Evolutionary conservation across 148 eudicot genomes (phyloP).

Genomic region (Pharnaceum exiguum): DNA sequence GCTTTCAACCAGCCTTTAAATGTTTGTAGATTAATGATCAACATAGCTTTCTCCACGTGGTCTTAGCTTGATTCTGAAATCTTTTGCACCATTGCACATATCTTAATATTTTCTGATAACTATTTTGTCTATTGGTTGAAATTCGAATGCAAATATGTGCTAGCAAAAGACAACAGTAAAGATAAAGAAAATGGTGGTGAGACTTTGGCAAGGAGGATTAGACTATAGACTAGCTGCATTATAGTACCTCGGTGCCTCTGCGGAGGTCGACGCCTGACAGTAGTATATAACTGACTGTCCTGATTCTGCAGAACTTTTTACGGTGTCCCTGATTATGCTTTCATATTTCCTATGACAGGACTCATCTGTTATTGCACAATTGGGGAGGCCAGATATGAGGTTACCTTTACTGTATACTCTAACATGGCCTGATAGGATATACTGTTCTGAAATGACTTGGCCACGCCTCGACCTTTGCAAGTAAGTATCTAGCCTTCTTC

Average conservation of each 20-base stretch:
- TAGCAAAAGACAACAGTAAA: too few relatives aligned
- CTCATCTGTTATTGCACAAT: constrained; percentile 90
- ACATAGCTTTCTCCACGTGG: neutral
- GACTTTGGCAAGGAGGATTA: too few relatives aligned
- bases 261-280: too few relatives aligned
- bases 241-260: too few relatives aligned
- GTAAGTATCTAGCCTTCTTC: constrained; percentile 30
- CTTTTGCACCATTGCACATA: too few relatives aligned
- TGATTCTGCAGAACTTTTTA: neutral
- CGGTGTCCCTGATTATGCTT: neutral
- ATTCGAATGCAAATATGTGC: too few relatives aligned
- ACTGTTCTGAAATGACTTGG: constrained; percentile 96
- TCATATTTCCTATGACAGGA: constrained; percentile 41
- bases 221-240: too few relatives aligned
- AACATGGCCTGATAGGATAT: constrained; percentile 94
- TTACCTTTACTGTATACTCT: constrained; percentile 90
- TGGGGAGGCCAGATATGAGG: constrained; percentile 99
- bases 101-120: too few relatives aligned
- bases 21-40: neutral
- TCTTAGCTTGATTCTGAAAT: too few relatives aligned
- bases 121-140: too few relatives aligned
- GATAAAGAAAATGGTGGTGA: too few relatives aligned
- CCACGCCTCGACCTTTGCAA: constrained; percentile 99
- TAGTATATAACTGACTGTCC: too few relatives aligned
- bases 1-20: neutral